Conservation (phyloP, 257 asterid species). For the Vinca minor region DNA sequence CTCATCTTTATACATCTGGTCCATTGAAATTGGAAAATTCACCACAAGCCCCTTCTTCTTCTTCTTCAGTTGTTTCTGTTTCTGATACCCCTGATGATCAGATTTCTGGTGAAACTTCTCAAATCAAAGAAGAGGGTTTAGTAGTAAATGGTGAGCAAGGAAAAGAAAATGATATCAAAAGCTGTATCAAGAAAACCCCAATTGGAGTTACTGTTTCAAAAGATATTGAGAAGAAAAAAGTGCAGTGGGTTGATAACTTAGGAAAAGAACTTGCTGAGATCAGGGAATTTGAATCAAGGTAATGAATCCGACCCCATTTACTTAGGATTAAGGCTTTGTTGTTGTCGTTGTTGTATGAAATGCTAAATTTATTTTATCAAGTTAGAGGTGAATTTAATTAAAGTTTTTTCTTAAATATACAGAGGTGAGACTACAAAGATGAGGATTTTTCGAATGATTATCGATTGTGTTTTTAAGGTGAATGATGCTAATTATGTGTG, state of each 20-base stretch:
- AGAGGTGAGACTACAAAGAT: no score
- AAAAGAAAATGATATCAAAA: conserved; percentile 28
- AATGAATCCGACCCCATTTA: background rate
- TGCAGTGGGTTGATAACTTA: conserved; percentile 60
- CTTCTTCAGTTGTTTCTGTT: conserved; percentile 24
- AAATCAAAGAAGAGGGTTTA: conserved; percentile 11
- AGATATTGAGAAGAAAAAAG: conserved; percentile 41
- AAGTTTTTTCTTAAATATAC: background rate
- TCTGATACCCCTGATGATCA: conserved; percentile 27
- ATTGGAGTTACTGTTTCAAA: conserved; percentile 13
- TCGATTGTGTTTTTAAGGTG: no score
- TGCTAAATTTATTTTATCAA: background rate
- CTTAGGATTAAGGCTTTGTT: background rate
- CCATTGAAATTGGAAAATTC: conserved; percentile 48
- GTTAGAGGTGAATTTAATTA: no score
- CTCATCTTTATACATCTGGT: conserved; percentile 41
- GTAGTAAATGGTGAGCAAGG: conserved; percentile 23
- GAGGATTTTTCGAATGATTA: no score
- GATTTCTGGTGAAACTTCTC: conserved; percentile 20
- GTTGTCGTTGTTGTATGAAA: background rate
- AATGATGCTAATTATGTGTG: background rate
- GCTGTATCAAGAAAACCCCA: conserved; percentile 45
- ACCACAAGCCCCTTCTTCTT: conserved; percentile 27
- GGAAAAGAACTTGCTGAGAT: conserved; percentile 70
- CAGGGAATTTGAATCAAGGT: conserved; percentile 83